phyloP scores from a whole-genome alignment of 371 early-diverging fungal species.

The Actinomucor elegans region DNA sequence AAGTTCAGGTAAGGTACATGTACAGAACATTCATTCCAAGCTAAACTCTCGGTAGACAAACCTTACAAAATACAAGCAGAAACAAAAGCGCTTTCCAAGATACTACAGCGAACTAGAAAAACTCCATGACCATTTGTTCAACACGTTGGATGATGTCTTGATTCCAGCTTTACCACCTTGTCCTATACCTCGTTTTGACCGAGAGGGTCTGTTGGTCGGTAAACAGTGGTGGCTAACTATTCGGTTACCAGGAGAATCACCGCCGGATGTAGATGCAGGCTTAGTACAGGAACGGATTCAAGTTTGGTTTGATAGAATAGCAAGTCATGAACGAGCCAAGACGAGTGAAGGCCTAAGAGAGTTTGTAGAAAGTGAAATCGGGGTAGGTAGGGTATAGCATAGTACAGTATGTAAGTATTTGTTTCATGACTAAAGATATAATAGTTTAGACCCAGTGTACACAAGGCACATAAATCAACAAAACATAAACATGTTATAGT shows the following conservation, averaged over 20 bases:
- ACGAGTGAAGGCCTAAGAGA: slow-evolving; percentile 42
- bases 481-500: slow-evolving; percentile 13
- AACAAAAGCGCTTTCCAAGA: slow-evolving; percentile 42
- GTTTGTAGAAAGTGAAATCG: slow-evolving; percentile 50
- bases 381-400: slow-evolving; percentile 31
- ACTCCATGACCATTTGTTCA: slow-evolving; percentile 27
- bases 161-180: slow-evolving; percentile 40
- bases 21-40: background rate
- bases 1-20: slow-evolving; percentile 27
- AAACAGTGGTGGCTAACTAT: slow-evolving; percentile 42
- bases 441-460: slow-evolving; percentile 22
- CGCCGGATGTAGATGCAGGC: background rate
- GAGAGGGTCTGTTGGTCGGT: slow-evolving; percentile 25
- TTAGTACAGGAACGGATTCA: slow-evolving; percentile 30
- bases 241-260: slow-evolving; percentile 3
- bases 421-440: background rate
- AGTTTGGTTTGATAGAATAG: slow-evolving; percentile 39
- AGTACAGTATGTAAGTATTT: background rate
- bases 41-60: slow-evolving; percentile 25
- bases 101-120: slow-evolving; percentile 44
- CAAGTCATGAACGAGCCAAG: slow-evolving; percentile 31
- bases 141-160: slow-evolving; percentile 37
- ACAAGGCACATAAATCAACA: background rate
- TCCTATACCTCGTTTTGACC: slow-evolving; percentile 35
- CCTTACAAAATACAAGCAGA: slow-evolving; percentile 40